A percentile compares a stretch with the other conserved stretches of the same genome.
These are phyloP conservation scores for Cairneyella variabilis DNA, from an alignment of 495 filamentous ascomycete species.

Conservation along the genomic window DNA sequence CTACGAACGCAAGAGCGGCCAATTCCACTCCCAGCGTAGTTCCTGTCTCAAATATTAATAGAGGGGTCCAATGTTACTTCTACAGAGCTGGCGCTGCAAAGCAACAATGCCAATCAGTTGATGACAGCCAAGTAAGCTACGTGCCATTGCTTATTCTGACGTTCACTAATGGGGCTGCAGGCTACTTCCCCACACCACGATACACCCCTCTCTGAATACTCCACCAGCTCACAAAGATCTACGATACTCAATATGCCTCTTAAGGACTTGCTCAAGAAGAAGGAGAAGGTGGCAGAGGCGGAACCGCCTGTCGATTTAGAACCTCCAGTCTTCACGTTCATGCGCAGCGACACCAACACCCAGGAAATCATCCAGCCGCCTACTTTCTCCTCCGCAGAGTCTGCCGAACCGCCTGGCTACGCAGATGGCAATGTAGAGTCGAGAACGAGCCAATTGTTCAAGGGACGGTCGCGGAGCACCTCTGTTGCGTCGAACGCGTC, in stretches of 20 bases:
- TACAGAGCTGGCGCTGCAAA: slow-evolving; percentile 7
- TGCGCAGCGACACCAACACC: slow-evolving; percentile 76
- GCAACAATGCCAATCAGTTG: slow-evolving; percentile 14
- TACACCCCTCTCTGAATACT: background rate
- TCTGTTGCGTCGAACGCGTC: slow-evolving; percentile 36
- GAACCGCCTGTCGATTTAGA: background rate
- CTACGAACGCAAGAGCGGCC: slow-evolving; percentile 5
- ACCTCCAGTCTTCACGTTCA: slow-evolving; percentile 77
- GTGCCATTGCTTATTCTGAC: slow-evolving; percentile 16
- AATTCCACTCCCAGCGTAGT: slow-evolving; percentile 1
- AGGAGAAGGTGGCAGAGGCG: slow-evolving; percentile 22
- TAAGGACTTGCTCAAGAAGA: slow-evolving; percentile 27
- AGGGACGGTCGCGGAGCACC: slow-evolving; percentile 42
- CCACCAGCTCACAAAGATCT: background rate
- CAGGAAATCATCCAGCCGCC: slow-evolving; percentile 74
- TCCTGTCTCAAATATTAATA: background rate
- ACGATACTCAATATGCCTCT: slow-evolving; percentile 19
- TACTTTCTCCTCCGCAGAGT: slow-evolving; percentile 19
- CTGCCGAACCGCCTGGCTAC: background rate
- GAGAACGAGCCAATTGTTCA: slow-evolving; percentile 31
- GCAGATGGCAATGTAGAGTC: slow-evolving; percentile 21
- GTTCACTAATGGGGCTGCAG: background rate
- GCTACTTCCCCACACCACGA: background rate
- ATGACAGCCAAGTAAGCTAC: slow-evolving; percentile 1
- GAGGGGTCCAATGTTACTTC: slow-evolving; percentile 6